Evolutionary conservation across 306 rosid genomes (phyloP).

Genomic region (Trichosanthes cucumerina): DNA sequence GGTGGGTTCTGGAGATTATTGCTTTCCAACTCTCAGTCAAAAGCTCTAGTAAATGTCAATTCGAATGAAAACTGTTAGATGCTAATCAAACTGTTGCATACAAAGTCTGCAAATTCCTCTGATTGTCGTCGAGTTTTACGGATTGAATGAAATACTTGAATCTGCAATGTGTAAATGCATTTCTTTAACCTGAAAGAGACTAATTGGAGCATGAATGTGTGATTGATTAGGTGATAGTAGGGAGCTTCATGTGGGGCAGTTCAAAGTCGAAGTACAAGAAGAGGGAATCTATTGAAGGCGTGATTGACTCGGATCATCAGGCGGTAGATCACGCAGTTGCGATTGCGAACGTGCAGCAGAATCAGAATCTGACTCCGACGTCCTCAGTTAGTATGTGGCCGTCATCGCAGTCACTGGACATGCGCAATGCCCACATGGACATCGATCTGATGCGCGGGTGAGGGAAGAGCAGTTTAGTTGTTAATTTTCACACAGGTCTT

Average conservation of each 20-base stretch:
- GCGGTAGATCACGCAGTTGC: slow-evolving; percentile 40
- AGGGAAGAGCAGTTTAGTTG: slow-evolving; percentile 7
- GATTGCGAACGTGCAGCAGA: slow-evolving; percentile 28
- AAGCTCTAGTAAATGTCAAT: neutral
- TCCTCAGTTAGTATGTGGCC: slow-evolving; percentile 66
- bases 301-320: slow-evolving; percentile 47
- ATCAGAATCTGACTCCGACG: slow-evolving; percentile 45
- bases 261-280: slow-evolving; percentile 57
- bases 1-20: neutral
- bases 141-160: neutral
- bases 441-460: slow-evolving; percentile 96
- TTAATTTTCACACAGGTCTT: neutral
- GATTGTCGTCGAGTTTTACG: neutral
- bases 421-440: slow-evolving; percentile 75
- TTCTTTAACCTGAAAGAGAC: neutral
- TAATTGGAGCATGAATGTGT: neutral
- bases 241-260: slow-evolving; percentile 87
- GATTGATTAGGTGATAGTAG: slow-evolving; percentile 64
- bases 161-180: neutral
- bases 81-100: neutral
- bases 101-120: neutral
- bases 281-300: slow-evolving; percentile 39
- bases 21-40: neutral
- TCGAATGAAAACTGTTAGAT: neutral
- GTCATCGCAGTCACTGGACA: slow-evolving; percentile 52